Conservation (phyloP, 2,329 filamentous ascomycete genomes). For the Ciborinia camelliae region DNA sequence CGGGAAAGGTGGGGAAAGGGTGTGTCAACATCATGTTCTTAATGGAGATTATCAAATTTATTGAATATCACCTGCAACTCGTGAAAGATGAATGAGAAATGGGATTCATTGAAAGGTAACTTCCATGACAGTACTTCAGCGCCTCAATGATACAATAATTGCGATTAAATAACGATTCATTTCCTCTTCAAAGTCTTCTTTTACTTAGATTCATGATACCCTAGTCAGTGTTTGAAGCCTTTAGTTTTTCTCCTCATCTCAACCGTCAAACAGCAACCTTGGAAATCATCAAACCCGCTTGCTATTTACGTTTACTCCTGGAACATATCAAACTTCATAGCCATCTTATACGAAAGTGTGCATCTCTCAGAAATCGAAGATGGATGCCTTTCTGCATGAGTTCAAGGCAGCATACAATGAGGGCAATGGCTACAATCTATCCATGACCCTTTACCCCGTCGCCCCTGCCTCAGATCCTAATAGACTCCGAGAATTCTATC, state of each 20-base stretch:
- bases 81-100: neutral
- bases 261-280: neutral
- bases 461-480: slow-evolving; percentile 59
- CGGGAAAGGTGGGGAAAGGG: neutral
- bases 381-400: slow-evolving; percentile 71
- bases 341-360: neutral
- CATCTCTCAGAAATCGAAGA: slow-evolving; percentile 38
- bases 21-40: slow-evolving; percentile 2
- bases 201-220: slow-evolving; percentile 8
- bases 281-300: neutral
- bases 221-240: neutral
- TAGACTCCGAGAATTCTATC: slow-evolving; percentile 66
- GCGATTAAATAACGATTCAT: neutral
- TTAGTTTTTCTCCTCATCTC: neutral
- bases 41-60: neutral
- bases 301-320: neutral
- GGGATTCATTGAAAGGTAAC: neutral
- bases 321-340: neutral
- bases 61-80: neutral
- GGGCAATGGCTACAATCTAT: slow-evolving; percentile 68
- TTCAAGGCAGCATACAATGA: slow-evolving; percentile 66
- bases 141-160: neutral
- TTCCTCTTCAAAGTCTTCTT: neutral
- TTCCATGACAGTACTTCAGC: neutral
- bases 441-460: slow-evolving; percentile 70